Evolutionary conservation across 495 filamentous ascomycete genomes (phyloP).

Genomic region (Tetracladium setigerum): DNA sequence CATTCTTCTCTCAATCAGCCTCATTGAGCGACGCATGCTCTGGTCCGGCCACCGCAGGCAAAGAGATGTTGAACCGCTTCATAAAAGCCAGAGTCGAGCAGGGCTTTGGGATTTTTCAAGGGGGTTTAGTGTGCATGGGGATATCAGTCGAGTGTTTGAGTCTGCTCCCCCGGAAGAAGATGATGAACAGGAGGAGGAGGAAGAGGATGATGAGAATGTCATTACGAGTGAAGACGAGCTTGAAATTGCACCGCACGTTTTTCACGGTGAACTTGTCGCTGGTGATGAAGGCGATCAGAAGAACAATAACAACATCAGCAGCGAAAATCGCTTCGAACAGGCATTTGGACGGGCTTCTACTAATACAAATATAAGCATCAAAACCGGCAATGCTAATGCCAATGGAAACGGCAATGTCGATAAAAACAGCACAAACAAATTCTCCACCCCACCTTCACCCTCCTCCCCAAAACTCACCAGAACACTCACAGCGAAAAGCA

Average conservation of each 20-base stretch:
- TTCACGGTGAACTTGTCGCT: background rate
- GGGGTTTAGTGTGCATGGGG: conserved; percentile 51
- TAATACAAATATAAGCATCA: background rate
- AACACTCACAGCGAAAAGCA: background rate
- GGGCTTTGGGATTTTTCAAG: conserved; percentile 40
- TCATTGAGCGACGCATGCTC: conserved; percentile 47
- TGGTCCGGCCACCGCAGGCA: conserved; percentile 34
- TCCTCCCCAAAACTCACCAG: background rate
- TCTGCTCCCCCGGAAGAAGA: conserved; percentile 53
- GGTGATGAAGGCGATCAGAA: background rate
- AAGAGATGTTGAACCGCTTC: conserved; percentile 21
- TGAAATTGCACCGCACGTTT: no score
- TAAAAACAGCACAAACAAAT: background rate
- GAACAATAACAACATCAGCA: background rate
- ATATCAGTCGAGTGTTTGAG: conserved; percentile 62
- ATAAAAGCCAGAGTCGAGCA: conserved; percentile 12
- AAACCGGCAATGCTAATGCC: background rate
- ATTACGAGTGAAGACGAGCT: conserved; percentile 10
- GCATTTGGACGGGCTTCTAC: background rate
- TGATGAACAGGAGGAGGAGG: conserved; percentile 25
- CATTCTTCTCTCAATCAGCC: conserved; percentile 50
- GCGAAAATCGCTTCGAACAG: no score
- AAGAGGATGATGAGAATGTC: conserved; percentile 18
- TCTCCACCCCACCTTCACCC: background rate
- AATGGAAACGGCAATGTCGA: no score